These are phyloP conservation scores for Musa balbisiana DNA, from an alignment of 202 grass and related monocot genomes.

Conservation along the genomic window DNA sequence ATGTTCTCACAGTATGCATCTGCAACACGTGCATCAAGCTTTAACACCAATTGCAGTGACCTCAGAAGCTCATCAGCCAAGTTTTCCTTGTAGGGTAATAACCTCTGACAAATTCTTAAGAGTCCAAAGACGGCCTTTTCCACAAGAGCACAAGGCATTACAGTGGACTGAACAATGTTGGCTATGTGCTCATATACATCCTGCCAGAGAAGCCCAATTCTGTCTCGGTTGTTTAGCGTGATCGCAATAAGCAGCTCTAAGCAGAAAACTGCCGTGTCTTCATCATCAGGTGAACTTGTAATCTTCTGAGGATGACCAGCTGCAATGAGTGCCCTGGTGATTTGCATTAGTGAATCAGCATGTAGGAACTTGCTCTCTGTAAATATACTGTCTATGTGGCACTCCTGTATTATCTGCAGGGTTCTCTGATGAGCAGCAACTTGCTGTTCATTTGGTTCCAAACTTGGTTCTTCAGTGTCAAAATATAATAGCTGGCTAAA, in stretches of 20 bases:
- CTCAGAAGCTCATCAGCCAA: constrained; percentile 83
- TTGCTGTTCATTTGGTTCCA: constrained; percentile 80
- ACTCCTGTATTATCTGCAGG: constrained; percentile 69
- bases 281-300: constrained; percentile 62
- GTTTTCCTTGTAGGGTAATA: constrained; percentile 96
- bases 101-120: constrained; percentile 82
- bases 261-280: constrained; percentile 74
- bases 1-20: constrained; percentile 99
- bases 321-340: constrained; percentile 65
- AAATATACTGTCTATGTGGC: constrained; percentile 81
- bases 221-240: constrained; percentile 95
- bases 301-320: constrained; percentile 84
- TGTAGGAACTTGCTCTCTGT: constrained; percentile 93
- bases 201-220: constrained; percentile 91
- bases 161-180: constrained; percentile 81
- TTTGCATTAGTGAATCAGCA: constrained; percentile 70
- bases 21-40: constrained; percentile 97
- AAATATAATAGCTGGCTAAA: constrained; percentile 84
- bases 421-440: constrained; percentile 67
- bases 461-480: constrained; percentile 71
- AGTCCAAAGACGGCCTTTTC: constrained; percentile 97
- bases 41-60: constrained; percentile 82
- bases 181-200: constrained; percentile 94
- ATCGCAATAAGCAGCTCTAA: constrained; percentile 89
- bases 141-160: constrained; percentile 95